Evolutionary conservation across 2,329 filamentous ascomycete species (phyloP).

Genomic region (Talaromyces islandicus): DNA sequence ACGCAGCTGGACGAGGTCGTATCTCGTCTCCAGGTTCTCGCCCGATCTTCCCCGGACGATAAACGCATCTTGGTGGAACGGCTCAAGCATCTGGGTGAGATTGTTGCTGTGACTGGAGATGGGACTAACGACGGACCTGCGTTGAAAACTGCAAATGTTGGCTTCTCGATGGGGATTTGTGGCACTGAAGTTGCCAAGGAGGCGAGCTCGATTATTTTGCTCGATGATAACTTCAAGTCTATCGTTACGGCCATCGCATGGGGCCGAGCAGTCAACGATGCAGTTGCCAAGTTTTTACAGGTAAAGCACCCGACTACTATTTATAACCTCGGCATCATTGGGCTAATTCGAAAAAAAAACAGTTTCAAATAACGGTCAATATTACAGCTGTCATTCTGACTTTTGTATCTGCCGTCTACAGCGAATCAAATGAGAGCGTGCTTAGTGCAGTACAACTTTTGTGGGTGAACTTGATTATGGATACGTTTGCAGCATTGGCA

Average conservation of each 20-base stretch:
- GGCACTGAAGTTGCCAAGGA: conserved; percentile 65
- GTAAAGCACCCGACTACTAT: conserved; percentile 7
- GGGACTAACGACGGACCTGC: conserved; percentile 63
- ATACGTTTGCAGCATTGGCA: conserved; percentile 84
- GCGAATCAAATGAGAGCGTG: conserved; percentile 62
- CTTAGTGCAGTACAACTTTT: conserved; percentile 85
- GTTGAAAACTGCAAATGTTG: conserved; percentile 60
- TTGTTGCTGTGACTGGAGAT: conserved; percentile 58
- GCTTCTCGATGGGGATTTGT: conserved; percentile 63
- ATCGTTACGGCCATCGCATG: conserved; percentile 63
- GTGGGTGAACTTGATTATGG: conserved; percentile 98
- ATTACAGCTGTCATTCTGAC: conserved; percentile 83
- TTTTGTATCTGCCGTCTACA: conserved; percentile 79
- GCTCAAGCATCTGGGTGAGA: conserved; percentile 58
- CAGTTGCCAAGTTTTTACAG: conserved; percentile 62
- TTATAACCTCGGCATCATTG: conserved; percentile 52
- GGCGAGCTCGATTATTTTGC: conserved; percentile 61
- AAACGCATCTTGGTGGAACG: conserved; percentile 59
- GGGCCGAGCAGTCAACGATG: conserved; percentile 64
- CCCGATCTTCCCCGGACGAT: conserved; percentile 61
- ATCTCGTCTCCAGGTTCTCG: conserved; percentile 57
- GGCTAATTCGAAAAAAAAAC: conserved; percentile 46
- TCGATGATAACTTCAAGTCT: conserved; percentile 61
- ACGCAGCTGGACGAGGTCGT: conserved; percentile 54
- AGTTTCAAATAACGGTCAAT: conserved; percentile 68